Base-by-base conservation (phyloP, 805 yeast species). In the Lipomyces chichibuensis region DNA sequence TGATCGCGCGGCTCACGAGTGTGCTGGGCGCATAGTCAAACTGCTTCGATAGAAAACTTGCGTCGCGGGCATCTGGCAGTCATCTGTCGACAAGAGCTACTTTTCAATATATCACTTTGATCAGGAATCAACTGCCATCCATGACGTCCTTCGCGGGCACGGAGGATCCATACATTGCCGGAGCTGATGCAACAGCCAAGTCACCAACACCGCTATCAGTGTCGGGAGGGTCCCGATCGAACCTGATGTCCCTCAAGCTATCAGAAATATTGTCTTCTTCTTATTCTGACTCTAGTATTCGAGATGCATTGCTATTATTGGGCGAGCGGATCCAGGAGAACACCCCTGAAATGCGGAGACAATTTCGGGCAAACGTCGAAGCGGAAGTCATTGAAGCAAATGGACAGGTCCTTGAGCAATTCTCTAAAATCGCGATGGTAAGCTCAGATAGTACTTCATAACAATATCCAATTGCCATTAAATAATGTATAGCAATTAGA, bases 361-460 rank as follows among this genome's bases (percentile, higher is more conserved):
- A 72, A 32, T 69, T 78, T 52, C 69, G 78, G 13, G 74, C 79
- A 29, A 71, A 74, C 59, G 75, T 77, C 13, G 79, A 78, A 57
- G 75, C 73, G 2, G 77, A 78, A 39, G 76, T 78, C 9, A 72
- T 78, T 59, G 77, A 75, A 52, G 71, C 73, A 29, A 74, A 75
- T 32, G 76, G 76, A 1, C 63, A 60, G 29, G 73, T 74, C 3
- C 72, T 80, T 23, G 74, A 75, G 59, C 80, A 78, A 62, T 77
- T 80, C 65, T 72, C 74, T 32, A 76, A 75, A 14, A 69, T 79
- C 9, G 78, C 79, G 43, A 59, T 62, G 64, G 69, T 65, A 62
- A 32, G 54, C 32, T 25, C 25, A 32, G 8, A 25, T 23, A 35
- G 20, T 32, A 32, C n/a, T 23, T 33, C 57, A 57, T 37, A 9